These are phyloP conservation scores for Lyophyllum decastes DNA, from an alignment of 768 basidiomycete species.

Conservation along the genomic window DNA sequence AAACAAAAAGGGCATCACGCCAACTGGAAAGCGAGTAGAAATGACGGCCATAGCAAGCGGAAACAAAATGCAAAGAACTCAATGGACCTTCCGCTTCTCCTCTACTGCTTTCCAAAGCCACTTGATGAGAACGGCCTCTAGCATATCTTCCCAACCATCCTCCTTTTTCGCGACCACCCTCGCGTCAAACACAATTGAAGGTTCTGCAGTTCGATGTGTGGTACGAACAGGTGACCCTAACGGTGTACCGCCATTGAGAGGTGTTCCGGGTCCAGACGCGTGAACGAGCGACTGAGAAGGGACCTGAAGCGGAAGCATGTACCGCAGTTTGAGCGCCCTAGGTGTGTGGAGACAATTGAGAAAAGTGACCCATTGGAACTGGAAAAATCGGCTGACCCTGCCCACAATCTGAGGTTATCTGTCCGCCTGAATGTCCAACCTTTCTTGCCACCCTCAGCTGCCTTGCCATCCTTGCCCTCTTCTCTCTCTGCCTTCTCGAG, in stretches of 20 bases:
- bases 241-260: conserved; percentile 24
- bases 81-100: conserved; percentile 49
- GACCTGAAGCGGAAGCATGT: conserved; percentile 67
- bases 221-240: conserved; percentile 31
- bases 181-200: conserved; percentile 69
- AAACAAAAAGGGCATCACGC: background rate
- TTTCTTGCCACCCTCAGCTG: conserved; percentile 45
- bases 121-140: conserved; percentile 57
- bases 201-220: conserved; percentile 41
- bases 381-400: conserved; percentile 57
- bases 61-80: background rate
- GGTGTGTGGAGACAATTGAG: background rate
- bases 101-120: conserved; percentile 74
- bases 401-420: conserved; percentile 85
- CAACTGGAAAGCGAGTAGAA: background rate
- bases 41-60: background rate
- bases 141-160: conserved; percentile 81
- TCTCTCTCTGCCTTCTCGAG: conserved; percentile 54
- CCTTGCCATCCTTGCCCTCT: conserved; percentile 30
- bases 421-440: conserved; percentile 86
- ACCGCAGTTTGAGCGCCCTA: conserved; percentile 83
- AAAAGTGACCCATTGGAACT: background rate
- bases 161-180: conserved; percentile 71
- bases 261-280: conserved; percentile 14
- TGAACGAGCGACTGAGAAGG: conserved; percentile 40